Evolutionary conservation across 768 basidiomycete species (phyloP).

Genomic region (Fomitopsis serialis): DNA sequence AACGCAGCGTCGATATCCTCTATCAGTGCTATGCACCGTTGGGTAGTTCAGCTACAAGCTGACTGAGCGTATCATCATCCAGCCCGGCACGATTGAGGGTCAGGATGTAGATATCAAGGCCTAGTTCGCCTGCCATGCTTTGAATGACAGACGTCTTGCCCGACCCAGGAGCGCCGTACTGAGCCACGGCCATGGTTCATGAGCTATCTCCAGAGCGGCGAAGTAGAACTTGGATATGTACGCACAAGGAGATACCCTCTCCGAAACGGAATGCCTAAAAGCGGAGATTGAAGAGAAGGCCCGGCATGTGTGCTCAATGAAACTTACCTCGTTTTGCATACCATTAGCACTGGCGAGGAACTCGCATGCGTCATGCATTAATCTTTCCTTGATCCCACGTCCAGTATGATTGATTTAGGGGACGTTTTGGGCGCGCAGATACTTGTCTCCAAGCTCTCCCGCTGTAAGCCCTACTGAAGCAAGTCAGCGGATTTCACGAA

Average conservation of each 20-base stretch:
- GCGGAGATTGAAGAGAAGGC: not conserved
- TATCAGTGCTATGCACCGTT: slow-evolving; percentile 71
- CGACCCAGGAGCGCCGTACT: slow-evolving; percentile 71
- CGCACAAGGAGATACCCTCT: slow-evolving; percentile 64
- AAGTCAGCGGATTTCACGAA: slow-evolving; percentile 23
- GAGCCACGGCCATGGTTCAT: not conserved
- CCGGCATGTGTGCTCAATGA: not conserved
- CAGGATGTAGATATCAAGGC: slow-evolving; percentile 67
- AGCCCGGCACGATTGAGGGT: slow-evolving; percentile 61
- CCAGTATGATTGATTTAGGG: slow-evolving; percentile 66
- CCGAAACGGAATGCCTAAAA: slow-evolving; percentile 61
- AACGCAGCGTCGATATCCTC: slow-evolving; percentile 85
- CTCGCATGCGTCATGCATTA: slow-evolving; percentile 65
- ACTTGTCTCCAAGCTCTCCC: slow-evolving; percentile 47
- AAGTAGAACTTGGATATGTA: slow-evolving; percentile 1
- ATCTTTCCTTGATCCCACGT: slow-evolving; percentile 57
- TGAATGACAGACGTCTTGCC: slow-evolving; percentile 81
- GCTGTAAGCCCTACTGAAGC: slow-evolving; percentile 28
- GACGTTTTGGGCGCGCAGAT: slow-evolving; percentile 58
- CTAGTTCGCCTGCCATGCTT: slow-evolving; percentile 69
- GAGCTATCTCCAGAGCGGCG: not conserved
- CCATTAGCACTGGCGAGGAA: slow-evolving; percentile 73
- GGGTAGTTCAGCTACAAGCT: slow-evolving; percentile 60
- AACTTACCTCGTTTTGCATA: slow-evolving; percentile 57
- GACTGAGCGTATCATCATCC: slow-evolving; percentile 54